phyloP scores from a whole-genome alignment of 805 yeast genomes.

The Wickerhamomyces canadensis region DNA sequence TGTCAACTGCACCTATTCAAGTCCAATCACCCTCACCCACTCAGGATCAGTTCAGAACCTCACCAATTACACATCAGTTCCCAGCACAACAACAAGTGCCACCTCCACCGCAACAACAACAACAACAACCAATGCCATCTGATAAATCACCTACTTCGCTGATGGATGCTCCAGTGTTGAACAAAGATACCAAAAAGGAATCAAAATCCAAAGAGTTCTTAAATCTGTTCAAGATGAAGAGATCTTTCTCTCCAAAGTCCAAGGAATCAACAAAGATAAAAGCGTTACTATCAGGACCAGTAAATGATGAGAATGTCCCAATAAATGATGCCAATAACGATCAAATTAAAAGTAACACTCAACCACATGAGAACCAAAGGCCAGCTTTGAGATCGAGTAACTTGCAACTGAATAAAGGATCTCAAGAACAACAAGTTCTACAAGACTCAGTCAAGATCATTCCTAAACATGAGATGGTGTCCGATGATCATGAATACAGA shows the following conservation, averaged over 20 bases:
- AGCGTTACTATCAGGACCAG: constrained; percentile 5
- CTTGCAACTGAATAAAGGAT: constrained; percentile 8
- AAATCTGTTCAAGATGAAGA: constrained; percentile 23
- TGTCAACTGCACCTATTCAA: constrained; percentile 6
- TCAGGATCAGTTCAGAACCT: not conserved
- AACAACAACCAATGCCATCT: no score
- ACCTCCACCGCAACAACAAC: not conserved
- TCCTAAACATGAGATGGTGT: constrained; percentile 9
- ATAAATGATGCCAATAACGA: constrained; percentile 1
- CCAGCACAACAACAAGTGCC: not conserved
- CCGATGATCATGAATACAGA: constrained; percentile 11
- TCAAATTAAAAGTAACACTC: constrained; percentile 1
- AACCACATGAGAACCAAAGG: constrained; percentile 10
- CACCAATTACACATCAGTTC: no score
- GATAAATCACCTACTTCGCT: not conserved
- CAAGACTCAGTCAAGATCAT: constrained; percentile 5
- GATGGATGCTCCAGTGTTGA: not conserved
- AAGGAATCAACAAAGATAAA: constrained; percentile 7
- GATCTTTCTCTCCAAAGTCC: constrained; percentile 18
- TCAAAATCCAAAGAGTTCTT: constrained; percentile 22
- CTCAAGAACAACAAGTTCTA: not conserved
- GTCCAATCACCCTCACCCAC: not conserved
- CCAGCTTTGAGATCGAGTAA: constrained; percentile 12
- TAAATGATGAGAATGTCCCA: constrained; percentile 12
- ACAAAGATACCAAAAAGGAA: constrained; percentile 6